Base-by-base conservation (phyloP, 2,329 filamentous ascomycete species). In the Chrysosphaeria jannelii region DNA sequence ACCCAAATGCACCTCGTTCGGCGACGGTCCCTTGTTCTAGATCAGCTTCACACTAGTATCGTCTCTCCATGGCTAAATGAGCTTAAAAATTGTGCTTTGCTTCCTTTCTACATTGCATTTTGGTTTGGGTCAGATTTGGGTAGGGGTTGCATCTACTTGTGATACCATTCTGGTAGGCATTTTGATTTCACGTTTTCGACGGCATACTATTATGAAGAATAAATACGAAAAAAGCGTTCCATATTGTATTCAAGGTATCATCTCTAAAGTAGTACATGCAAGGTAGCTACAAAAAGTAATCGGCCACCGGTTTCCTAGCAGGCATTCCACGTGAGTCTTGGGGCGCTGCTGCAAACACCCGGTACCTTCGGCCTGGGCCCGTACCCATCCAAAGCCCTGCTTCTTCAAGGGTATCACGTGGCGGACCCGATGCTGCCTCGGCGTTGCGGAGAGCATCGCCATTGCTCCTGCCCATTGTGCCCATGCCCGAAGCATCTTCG, bases 291-390 rank as follows among this genome's bases (percentile, higher is more conserved):
- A 97, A 50, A 44, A 97, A 97, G 50, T 93, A 97, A 47, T 93
- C 81, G 9, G 78, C 78, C 25, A 90, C 76, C 3, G 85, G 85
- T 46, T 93, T 93, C 58, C 97, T 97, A 3, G 85, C 85, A 28
- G 85, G 85, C 85, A 97, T 97, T 4, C 85, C 85, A 35, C 85
- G 59, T 2, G 71, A 78, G 43, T 93, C 85, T 47, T 97, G 85
- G 24, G 85, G 79, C 25, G 85, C 85, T 0, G 85, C 85, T 38
- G 93, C 79, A 40, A 97, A 97, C 7, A 97, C 81, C 17, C 81
- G 55, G 46, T 97, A 97, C 33, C 85, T 54, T 36, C 85, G 58
- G 3, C 79, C 85, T 1, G 85, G 85, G 2, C 79, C 79, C 28
- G 42, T 53, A 40, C 42, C 49, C 27, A 33, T 41, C 25, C 37